A percentile compares a stretch with the other conserved stretches of the same genome.
Evolutionary conservation across 352 stramenopile species (phyloP).

Genomic region (Globisporangium takayamanum): DNA sequence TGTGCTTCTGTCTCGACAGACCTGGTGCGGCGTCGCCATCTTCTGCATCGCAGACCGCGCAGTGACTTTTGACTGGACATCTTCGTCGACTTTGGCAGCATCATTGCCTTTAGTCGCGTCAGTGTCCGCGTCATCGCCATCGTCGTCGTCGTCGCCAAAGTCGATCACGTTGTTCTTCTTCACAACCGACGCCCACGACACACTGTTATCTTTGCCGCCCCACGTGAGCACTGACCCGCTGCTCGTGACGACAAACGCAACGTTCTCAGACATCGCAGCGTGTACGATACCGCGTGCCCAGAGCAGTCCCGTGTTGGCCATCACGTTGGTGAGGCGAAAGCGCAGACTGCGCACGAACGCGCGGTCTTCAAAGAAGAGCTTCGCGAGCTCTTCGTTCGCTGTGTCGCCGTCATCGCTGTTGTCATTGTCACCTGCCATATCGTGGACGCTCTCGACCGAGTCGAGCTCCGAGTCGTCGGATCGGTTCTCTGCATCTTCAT

Average conservation of each 20-base stretch:
- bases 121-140: not conserved
- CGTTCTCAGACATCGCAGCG: conserved; percentile 73
- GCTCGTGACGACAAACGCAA: conserved; percentile 84
- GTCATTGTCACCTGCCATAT: not conserved
- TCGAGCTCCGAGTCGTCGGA: conserved; percentile 2
- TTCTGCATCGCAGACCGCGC: conserved; percentile 44
- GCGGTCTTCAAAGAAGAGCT: conserved; percentile 61
- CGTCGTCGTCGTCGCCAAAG: conserved; percentile 14
- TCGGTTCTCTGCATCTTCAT: no score
- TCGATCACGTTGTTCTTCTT: conserved; percentile 7
- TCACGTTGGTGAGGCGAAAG: conserved; percentile 59
- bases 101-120: conserved; percentile 23
- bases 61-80: conserved; percentile 27
- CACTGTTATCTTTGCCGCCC: conserved; percentile 62
- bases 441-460: conserved; percentile 1
- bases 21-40: conserved; percentile 36
- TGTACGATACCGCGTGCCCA: conserved; percentile 86
- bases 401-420: conserved; percentile 14
- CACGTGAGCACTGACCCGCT: conserved; percentile 84
- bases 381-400: conserved; percentile 48
- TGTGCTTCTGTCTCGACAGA: conserved; percentile 3
- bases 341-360: conserved; percentile 59
- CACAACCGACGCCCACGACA: conserved; percentile 30
- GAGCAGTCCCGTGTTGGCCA: conserved; percentile 86
- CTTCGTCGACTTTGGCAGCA: conserved; percentile 1